Base-by-base conservation (phyloP, 495 filamentous ascomycete genomes). In the Penicillium crystallinum region DNA sequence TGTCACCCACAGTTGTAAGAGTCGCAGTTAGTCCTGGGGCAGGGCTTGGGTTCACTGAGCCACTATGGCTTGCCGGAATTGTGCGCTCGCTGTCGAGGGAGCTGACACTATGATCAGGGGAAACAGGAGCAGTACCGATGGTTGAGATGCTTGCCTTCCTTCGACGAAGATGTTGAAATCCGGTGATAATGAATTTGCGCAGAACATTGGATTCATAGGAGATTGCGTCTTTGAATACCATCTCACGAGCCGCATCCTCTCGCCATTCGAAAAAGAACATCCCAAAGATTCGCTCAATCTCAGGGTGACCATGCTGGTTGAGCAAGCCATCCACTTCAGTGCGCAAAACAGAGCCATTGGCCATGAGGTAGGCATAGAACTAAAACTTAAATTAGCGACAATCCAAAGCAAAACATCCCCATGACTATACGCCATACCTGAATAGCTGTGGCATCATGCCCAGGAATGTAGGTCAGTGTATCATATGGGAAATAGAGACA, bases 401-500 rank as follows among this genome's bases (percentile, higher is more conserved):
- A 10, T 3, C 21, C 22, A 34, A 19, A n/a, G n/a, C n/a, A n/a
- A 33, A 22, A 18, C 21, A 18, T 19, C 22, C 3, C 3, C 30
- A 22, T 17, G 22, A n/a, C 18, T 0, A 25, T 4, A 19, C 17
- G 4, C 2, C 46, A 19, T 57, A 58, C 58, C 46, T 42, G 25
- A n/a, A 54, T 18, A 1, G 37, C 19, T 1, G 15, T 3, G 7
- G 34, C 0, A 10, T 36, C 10, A 14, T 46, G 34, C 1, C 37
- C 37, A 2, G 30, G 30, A 8, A 54, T 2, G 34, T 54, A 60
- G 35, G 33, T 57, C 12, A 63, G 23, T 0, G 59, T 54, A 35
- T 65, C 62, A 29, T 61, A 65, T 2, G 62, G 55, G 44, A 63
- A 63, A 1, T 38, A 55, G 0, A 57, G 50, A 23, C 65, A 63